A percentile compares a stretch with the other conserved stretches of the same genome.
Evolutionary conservation across 73 alveolate species (phyloP).

Genomic region (Tetrahymena elliotti): DNA sequence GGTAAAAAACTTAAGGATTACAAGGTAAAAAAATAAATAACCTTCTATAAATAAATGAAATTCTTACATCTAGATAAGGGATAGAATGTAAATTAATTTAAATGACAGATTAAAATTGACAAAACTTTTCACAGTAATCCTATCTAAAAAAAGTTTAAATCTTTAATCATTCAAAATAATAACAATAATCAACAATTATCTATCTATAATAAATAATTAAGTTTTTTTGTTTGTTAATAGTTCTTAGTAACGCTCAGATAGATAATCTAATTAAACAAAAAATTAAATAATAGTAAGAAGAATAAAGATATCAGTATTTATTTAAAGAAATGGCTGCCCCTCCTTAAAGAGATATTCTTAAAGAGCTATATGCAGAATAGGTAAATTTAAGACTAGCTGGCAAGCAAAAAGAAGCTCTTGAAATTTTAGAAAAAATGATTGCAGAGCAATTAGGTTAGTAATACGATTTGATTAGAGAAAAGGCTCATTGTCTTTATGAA

Average conservation of each 20-base stretch:
- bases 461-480: not conserved
- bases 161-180: too few species aligned
- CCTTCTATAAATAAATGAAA: too few species aligned
- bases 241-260: not conserved
- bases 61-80: too few species aligned
- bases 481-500: not conserved
- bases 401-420: not conserved
- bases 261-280: not conserved
- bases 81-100: too few species aligned
- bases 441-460: not conserved
- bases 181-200: too few species aligned
- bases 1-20: too few species aligned
- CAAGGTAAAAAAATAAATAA: too few species aligned
- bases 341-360: not conserved
- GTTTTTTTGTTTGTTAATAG: not conserved
- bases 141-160: too few species aligned
- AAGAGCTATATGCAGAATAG: not conserved
- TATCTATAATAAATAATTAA: too few species aligned
- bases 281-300: too few species aligned
- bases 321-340: not conserved
- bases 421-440: not conserved
- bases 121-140: too few species aligned
- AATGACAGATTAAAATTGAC: too few species aligned
- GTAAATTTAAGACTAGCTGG: not conserved
- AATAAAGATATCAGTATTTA: not conserved